These are phyloP conservation scores for Cutaneotrichosporon curvatum DNA, from an alignment of 1,284 basidiomycete species.

Conservation along the genomic window DNA sequence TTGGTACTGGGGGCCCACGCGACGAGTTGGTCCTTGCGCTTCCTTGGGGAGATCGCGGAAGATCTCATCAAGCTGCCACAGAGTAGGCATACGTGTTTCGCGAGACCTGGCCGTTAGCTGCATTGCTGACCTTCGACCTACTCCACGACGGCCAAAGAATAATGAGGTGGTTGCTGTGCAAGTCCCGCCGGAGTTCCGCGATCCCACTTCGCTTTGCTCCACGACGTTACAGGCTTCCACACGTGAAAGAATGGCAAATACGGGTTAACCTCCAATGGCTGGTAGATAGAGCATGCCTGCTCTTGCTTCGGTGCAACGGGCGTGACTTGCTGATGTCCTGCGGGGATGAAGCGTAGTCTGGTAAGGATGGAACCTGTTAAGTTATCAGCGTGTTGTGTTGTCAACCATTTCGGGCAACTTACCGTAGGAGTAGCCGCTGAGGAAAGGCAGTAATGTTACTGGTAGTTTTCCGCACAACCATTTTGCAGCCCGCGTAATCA, in stretches of 20 bases:
- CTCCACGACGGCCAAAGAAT: conserved; percentile 78
- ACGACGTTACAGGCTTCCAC: conserved; percentile 82
- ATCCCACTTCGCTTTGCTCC: conserved; percentile 43
- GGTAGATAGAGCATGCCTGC: conserved; percentile 20
- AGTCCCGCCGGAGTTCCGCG: conserved; percentile 34
- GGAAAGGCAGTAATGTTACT: too few species aligned
- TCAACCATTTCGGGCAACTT: too few species aligned
- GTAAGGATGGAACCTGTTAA: conserved; percentile 60
- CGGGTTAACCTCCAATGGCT: conserved; percentile 50
- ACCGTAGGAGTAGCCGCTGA: conserved; percentile 23
- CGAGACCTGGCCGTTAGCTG: conserved; percentile 27
- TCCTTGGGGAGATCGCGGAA: conserved; percentile 39
- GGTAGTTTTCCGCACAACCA: too few species aligned
- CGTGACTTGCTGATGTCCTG: conserved; percentile 49
- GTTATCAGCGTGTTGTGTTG: too few species aligned
- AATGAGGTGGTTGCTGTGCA: conserved; percentile 70
- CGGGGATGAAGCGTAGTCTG: conserved; percentile 65
- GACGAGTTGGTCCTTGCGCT: conserved; percentile 25
- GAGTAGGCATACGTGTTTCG: conserved; percentile 34
- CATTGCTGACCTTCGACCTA: conserved; percentile 45
- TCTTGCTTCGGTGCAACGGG: conserved; percentile 36
- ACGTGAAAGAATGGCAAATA: conserved; percentile 84
- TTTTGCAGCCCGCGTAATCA: too few species aligned
- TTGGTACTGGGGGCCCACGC: conserved; percentile 41
- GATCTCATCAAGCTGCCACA: conserved; percentile 34